Evolutionary conservation across 306 rosid species (phyloP).

Genomic region (Prunus campanulata): DNA sequence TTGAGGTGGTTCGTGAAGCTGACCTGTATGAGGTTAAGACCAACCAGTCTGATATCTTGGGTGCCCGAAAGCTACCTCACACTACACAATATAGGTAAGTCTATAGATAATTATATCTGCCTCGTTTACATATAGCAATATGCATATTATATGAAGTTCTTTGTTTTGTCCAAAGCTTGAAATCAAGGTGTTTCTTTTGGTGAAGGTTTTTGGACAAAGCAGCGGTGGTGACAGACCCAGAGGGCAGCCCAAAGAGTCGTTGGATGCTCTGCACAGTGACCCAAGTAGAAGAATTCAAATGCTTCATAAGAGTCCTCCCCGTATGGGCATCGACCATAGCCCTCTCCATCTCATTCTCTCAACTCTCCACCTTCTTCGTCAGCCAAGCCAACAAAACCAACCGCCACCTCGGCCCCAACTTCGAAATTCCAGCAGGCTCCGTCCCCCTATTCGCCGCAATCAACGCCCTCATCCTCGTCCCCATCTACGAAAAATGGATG

Average conservation of each 20-base stretch:
- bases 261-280: slow-evolving; percentile 57
- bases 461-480: slow-evolving; percentile 49
- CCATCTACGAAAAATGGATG: slow-evolving; percentile 48
- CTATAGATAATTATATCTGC: neutral
- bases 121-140: neutral
- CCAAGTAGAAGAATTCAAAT: slow-evolving; percentile 61
- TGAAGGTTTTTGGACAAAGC: slow-evolving; percentile 57
- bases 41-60: slow-evolving; percentile 34
- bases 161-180: neutral
- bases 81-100: slow-evolving; percentile 47
- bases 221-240: slow-evolving; percentile 32
- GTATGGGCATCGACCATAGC: slow-evolving; percentile 53
- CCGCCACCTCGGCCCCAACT: slow-evolving; percentile 33
- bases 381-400: slow-evolving; percentile 47
- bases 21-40: slow-evolving; percentile 46
- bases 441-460: slow-evolving; percentile 41
- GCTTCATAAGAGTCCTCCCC: slow-evolving; percentile 45
- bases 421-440: slow-evolving; percentile 52
- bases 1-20: neutral
- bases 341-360: slow-evolving; percentile 48
- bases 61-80: slow-evolving; percentile 43
- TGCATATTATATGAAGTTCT: neutral
- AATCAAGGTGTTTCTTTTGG: no score
- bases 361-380: slow-evolving; percentile 56
- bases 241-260: slow-evolving; percentile 18